Base-by-base conservation (phyloP, 2,329 filamentous ascomycete species). In the Daldinia sp. region DNA sequence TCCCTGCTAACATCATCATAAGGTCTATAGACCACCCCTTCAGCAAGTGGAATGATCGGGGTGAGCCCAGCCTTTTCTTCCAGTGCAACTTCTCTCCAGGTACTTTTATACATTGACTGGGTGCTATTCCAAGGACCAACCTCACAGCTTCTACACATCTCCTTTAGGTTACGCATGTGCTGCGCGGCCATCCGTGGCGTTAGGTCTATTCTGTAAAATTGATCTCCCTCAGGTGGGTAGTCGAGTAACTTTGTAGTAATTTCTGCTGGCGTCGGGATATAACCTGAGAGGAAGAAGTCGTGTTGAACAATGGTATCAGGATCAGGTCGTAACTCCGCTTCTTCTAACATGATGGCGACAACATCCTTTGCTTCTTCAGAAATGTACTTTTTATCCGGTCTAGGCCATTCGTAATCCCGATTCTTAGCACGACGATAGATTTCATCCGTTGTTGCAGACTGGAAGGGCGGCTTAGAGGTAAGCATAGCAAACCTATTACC, bases 381-480 rank as follows among this genome's bases (percentile, higher is more conserved):
- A 69, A 93, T 92, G 69, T 87, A 87, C 74, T 88, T 91, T 53
- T 85, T 84, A 10, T 89, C 86, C 23, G 86, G 77, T 60, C 85
- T 84, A 11, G 91, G 91, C 91, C 91, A 94, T 72, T 91, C 89
- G 75, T 94, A 94, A 72, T 93, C 90, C 69, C 90, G 84, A 70
- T 89, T 86, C 70, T 83, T 80, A 56, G 87, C 90, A 77, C 84
- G 87, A 77, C 82, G 87, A 78, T 95, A 95, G 63, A 95, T 95
- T 73, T 94, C 91, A 74, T 95, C 91, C 15, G 91, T 91, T 37
- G 91, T 94, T 10, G 90, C 89, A 10, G 95, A 96, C 78, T 99
- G 95, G 77, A 99, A 99, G 0, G 95, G 95, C 0, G 95, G 94
- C 72, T 94, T 96, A 17, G 95, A 96, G 6, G 95, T 95, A 47